Conservation (phyloP, 768 basidiomycete genomes). For the Leccinum arenicola region DNA sequence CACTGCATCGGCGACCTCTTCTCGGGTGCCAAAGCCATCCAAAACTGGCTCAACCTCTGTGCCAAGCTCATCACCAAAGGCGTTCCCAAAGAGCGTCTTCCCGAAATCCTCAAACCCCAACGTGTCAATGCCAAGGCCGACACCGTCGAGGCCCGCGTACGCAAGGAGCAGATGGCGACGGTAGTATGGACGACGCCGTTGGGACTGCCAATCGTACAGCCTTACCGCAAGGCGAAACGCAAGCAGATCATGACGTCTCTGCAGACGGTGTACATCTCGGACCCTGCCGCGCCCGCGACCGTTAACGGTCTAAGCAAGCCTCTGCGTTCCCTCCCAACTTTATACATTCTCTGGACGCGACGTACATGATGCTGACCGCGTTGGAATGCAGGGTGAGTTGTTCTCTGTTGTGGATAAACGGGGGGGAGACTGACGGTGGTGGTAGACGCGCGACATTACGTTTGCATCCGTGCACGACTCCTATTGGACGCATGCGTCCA, state of each 20-base stretch:
- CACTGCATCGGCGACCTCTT: slow-evolving; percentile 89
- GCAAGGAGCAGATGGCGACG: slow-evolving; percentile 90
- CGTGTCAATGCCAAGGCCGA: slow-evolving; percentile 11
- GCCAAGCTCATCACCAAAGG: slow-evolving; percentile 86
- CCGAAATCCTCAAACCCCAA: slow-evolving; percentile 35
- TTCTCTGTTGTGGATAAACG: neutral
- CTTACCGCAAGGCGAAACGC: slow-evolving; percentile 80
- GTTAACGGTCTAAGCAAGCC: slow-evolving; percentile 88
- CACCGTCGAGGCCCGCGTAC: slow-evolving; percentile 41
- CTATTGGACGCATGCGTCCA: slow-evolving; percentile 95
- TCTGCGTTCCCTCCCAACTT: slow-evolving; percentile 99
- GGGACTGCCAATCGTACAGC: slow-evolving; percentile 95
- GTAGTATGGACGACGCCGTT: slow-evolving; percentile 97
- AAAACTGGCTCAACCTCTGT: slow-evolving; percentile 82
- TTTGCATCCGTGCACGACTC: slow-evolving; percentile 99
- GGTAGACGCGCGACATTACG: slow-evolving; percentile 65
- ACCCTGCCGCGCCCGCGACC: slow-evolving; percentile 74
- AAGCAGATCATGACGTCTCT: slow-evolving; percentile 83
- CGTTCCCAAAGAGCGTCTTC: slow-evolving; percentile 68
- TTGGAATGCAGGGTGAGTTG: slow-evolving; percentile 75
- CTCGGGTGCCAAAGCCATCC: slow-evolving; percentile 87
- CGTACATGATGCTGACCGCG: slow-evolving; percentile 98
- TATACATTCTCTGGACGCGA: slow-evolving; percentile 95
- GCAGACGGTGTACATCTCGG: slow-evolving; percentile 87
- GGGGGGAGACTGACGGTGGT: slow-evolving; percentile 5